These are phyloP conservation scores for Malassezia obtusa DNA, from an alignment of 1,284 basidiomycete species.

Conservation along the genomic window DNA sequence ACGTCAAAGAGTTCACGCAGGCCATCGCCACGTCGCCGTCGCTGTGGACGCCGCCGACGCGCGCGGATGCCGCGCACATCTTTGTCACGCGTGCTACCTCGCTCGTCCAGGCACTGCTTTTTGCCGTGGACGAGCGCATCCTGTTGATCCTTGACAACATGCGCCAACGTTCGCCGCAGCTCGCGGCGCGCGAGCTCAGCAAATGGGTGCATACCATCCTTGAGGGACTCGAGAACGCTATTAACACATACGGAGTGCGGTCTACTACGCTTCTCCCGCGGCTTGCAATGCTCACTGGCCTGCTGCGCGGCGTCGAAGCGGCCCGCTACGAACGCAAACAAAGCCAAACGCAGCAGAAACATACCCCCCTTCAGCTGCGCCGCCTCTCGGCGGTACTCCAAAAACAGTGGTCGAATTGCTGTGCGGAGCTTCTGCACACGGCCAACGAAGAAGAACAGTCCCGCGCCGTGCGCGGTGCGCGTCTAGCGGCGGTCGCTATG, in stretches of 20 bases:
- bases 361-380: not conserved
- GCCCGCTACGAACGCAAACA: constrained; percentile 15
- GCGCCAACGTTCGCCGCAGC: constrained; percentile 23
- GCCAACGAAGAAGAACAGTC: not conserved
- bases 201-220: constrained; percentile 27
- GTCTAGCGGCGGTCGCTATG: constrained; percentile 9
- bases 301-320: constrained; percentile 31
- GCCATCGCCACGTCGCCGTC: constrained; percentile 28
- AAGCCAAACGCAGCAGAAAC: too few species aligned
- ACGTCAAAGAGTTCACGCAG: constrained; percentile 28
- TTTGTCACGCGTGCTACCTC: constrained; percentile 22
- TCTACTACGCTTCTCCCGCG: constrained; percentile 19
- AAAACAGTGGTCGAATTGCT: not conserved
- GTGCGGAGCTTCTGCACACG: not conserved
- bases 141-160: constrained; percentile 24
- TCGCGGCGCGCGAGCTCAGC: constrained; percentile 22
- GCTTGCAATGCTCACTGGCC: constrained; percentile 34
- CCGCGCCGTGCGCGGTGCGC: not conserved
- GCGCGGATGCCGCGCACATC: not conserved
- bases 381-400: not conserved
- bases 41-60: constrained; percentile 22
- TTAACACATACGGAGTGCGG: not conserved
- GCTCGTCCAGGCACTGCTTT: constrained; percentile 27
- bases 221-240: constrained; percentile 17
- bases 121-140: constrained; percentile 31